Percentiles rank a stretch among this genome's conserved stretches.
These are phyloP conservation scores for Nakazawaea laoshanensis DNA, from an alignment of 805 yeast genomes.

Conservation along the genomic window DNA sequence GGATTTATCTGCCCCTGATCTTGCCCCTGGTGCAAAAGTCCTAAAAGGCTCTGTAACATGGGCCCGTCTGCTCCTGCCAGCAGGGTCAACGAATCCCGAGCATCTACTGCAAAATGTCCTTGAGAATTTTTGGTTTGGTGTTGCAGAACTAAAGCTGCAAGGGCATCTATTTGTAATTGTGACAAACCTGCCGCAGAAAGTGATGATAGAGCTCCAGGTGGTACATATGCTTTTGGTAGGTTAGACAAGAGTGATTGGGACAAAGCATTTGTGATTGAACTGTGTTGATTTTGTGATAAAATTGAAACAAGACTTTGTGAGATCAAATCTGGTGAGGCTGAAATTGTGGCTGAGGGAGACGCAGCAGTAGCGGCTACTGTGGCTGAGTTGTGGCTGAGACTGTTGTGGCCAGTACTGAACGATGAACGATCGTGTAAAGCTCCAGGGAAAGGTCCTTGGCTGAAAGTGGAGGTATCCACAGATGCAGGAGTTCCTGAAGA, in stretches of 20 bases:
- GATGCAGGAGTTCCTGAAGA: not conserved
- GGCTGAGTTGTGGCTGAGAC: not conserved
- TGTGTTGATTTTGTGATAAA: constrained; percentile 8
- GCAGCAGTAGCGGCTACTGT: too few species aligned
- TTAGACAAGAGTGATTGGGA: constrained; percentile 27
- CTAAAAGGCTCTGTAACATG: too few species aligned
- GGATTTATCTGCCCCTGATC: too few species aligned
- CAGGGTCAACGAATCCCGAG: not conserved
- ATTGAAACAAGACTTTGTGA: constrained; percentile 10
- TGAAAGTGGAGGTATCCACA: not conserved
- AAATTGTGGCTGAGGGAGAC: too few species aligned
- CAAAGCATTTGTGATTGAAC: constrained; percentile 6
- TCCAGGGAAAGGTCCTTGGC: constrained; percentile 4
- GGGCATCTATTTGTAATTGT: constrained; percentile 62
- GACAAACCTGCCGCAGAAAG: constrained; percentile 59
- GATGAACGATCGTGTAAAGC: not conserved
- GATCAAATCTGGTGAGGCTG: constrained; percentile 7
- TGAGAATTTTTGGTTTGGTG: constrained; percentile 34
- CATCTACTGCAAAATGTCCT: too few species aligned
- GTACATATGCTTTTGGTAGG: constrained; percentile 59
- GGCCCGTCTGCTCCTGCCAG: not conserved
- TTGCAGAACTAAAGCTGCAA: constrained; percentile 67
- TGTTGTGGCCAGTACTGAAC: not conserved
- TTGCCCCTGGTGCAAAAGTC: too few species aligned
- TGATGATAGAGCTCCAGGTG: constrained; percentile 62